These are phyloP conservation scores for Aspergillus sp. DNA, from an alignment of 2,329 filamentous ascomycete species.

Conservation along the genomic window DNA sequence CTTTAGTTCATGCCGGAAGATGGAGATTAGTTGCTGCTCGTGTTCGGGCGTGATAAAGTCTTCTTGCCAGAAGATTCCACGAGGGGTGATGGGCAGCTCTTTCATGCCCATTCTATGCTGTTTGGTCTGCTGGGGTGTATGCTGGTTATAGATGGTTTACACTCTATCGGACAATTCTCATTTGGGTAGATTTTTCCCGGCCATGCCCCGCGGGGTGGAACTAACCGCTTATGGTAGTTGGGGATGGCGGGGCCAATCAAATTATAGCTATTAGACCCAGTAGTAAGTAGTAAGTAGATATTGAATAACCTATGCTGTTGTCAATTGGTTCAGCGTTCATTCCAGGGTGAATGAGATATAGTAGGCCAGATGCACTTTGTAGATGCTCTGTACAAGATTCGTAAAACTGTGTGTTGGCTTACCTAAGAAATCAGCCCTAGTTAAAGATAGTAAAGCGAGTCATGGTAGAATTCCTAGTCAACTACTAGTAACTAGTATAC, in stretches of 20 bases:
- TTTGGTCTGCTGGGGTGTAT: not conserved
- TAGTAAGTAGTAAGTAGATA: too few species aligned
- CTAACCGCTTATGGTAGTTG: not conserved
- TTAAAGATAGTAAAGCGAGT: too few species aligned
- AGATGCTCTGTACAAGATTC: too few species aligned
- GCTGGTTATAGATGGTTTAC: not conserved
- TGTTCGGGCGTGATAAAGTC: constrained; percentile 52
- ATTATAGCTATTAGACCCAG: too few species aligned
- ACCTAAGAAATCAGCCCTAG: too few species aligned
- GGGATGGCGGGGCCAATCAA: not conserved
- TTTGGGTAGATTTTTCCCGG: not conserved
- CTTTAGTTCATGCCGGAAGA: constrained; percentile 49
- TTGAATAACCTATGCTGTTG: too few species aligned
- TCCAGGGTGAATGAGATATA: too few species aligned
- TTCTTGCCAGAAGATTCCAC: constrained; percentile 44
- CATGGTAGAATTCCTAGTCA: too few species aligned
- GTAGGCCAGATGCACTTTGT: too few species aligned
- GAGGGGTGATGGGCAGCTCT: constrained; percentile 29
- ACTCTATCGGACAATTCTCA: not conserved
- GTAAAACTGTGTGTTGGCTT: too few species aligned
- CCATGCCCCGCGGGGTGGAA: not conserved
- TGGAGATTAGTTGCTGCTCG: constrained; percentile 48
- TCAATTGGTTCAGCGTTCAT: too few species aligned
- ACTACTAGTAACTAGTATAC: too few species aligned
- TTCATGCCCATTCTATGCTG: not conserved